Percentiles rank a stretch among this genome's conserved stretches.
phyloP scores from a whole-genome alignment of 78 protist species.

The Dictyostelium capitatum region DNA sequence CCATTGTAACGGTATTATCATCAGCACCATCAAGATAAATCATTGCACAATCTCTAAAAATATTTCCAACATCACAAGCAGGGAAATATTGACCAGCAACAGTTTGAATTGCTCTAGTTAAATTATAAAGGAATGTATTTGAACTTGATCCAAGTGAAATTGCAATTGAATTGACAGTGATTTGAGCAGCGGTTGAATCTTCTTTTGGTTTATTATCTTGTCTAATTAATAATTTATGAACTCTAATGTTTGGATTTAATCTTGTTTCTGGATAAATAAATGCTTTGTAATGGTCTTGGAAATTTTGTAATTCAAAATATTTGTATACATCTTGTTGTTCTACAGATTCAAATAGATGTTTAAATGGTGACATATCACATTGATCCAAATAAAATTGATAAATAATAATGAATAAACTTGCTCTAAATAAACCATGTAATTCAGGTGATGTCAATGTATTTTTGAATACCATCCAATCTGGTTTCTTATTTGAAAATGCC shows the following conservation, averaged over 20 bases:
- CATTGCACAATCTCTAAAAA: constrained; percentile 76
- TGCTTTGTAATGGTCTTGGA: neutral
- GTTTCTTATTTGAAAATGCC: neutral
- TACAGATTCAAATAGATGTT: neutral
- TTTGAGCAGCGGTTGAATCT: neutral
- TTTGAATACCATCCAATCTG: neutral
- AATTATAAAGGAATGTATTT: constrained; percentile 27
- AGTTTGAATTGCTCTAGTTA: neutral
- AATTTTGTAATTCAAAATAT: neutral
- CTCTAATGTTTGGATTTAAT: neutral
- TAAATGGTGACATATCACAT: neutral
- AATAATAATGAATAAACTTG: constrained; percentile 16
- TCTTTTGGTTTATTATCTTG: neutral
- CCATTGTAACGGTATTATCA: constrained; percentile 15
- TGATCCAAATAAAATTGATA: constrained; percentile 34
- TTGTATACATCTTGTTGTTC: neutral
- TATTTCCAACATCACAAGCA: constrained; percentile 52
- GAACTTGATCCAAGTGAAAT: constrained; percentile 16
- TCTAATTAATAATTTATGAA: constrained; percentile 1
- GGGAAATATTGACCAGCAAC: constrained; percentile 38
- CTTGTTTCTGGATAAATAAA: neutral
- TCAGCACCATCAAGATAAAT: constrained; percentile 9
- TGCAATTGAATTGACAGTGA: constrained; percentile 32
- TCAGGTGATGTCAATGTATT: neutral
- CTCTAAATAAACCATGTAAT: constrained; percentile 25